Evolutionary conservation across 176 grass and related monocot species (phyloP), one percentile per base, ranked within the genome.

Genomic region (Puccinellia tenuiflora): DNA sequence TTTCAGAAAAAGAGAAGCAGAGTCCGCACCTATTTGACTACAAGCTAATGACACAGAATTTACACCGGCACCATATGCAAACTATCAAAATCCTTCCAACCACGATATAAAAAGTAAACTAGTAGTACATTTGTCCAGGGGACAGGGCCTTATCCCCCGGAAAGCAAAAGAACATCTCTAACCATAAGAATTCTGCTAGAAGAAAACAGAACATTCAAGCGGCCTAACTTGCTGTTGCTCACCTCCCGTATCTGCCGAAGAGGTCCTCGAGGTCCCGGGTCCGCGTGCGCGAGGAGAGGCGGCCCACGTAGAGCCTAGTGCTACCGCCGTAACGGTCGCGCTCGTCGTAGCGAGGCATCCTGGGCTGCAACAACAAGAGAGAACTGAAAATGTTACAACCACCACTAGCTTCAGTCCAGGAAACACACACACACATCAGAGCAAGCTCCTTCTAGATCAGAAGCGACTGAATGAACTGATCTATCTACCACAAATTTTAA

Each of bases 201-300:
- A 3, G 5, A 29, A 61, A 0, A 29, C 10, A 30, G 5, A 63
- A 33, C 6, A 63, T 63, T 7, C 33, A 63, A 0, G 29, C 28
- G 28, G 6, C 57, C 28, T 16, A 63, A 63, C 13, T 63, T 63
- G 28, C 60, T 63, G 60, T 15, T 47, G 47, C 81, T 90, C 43
- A 97, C 96, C 96, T 98, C 88, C 96, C 96, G 83, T 98, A 98
- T 93, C 92, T 83, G 69, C 81, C 62, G 20, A 98, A 98, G 67
- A 96, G 78, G 30, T 95, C 89, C 90, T 98, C 96, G 35, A 98
- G 82, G 68, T 98, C 96, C 15, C 87, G 61, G 18, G 93, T 86
- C 31, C 96, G 87, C 0, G 91, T 98, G 16, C 91, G 89, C 52
- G 93, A 90, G 31, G 93, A 93, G 14, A 98, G 64, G 16, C 91